Evolutionary conservation across 2,329 filamentous ascomycete genomes (phyloP).

Genomic region (Teratosphaeria destructans): DNA sequence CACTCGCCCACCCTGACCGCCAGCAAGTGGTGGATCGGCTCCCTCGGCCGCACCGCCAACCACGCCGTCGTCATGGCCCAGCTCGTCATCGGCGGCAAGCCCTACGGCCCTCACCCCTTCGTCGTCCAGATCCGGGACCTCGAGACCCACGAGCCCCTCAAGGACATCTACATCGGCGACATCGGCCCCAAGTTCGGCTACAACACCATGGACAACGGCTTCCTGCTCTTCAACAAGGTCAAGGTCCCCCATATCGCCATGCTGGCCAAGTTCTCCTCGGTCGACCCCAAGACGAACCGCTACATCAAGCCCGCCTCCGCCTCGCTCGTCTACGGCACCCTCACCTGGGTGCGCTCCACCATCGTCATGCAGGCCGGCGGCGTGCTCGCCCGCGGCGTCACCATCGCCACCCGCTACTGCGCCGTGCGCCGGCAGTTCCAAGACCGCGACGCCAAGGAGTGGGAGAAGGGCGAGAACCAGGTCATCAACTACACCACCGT

Average conservation of each 20-base stretch:
- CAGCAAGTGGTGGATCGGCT: slow-evolving; percentile 80
- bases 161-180: slow-evolving; percentile 64
- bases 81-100: slow-evolving; percentile 57
- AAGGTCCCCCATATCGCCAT: slow-evolving; percentile 66
- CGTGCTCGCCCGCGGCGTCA: slow-evolving; percentile 63
- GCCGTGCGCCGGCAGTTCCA: slow-evolving; percentile 69
- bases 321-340: slow-evolving; percentile 60
- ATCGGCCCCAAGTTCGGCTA: slow-evolving; percentile 49
- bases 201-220: slow-evolving; percentile 70
- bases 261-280: slow-evolving; percentile 58
- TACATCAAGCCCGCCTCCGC: slow-evolving; percentile 58
- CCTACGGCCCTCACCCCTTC: slow-evolving; percentile 66
- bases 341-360: slow-evolving; percentile 63
- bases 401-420: slow-evolving; percentile 65
- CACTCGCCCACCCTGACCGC: slow-evolving; percentile 65
- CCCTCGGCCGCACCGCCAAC: slow-evolving; percentile 64
- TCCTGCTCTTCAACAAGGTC: slow-evolving; percentile 64
- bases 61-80: slow-evolving; percentile 72
- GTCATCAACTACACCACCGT: slow-evolving; percentile 77
- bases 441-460: slow-evolving; percentile 55
- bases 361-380: slow-evolving; percentile 65
- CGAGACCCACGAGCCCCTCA: slow-evolving; percentile 58
- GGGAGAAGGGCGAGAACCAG: slow-evolving; percentile 54
- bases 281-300: slow-evolving; percentile 57
- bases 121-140: slow-evolving; percentile 63